Base-by-base conservation (phyloP, 352 stramenopile genomes). In the Phytophthora brassicae region DNA sequence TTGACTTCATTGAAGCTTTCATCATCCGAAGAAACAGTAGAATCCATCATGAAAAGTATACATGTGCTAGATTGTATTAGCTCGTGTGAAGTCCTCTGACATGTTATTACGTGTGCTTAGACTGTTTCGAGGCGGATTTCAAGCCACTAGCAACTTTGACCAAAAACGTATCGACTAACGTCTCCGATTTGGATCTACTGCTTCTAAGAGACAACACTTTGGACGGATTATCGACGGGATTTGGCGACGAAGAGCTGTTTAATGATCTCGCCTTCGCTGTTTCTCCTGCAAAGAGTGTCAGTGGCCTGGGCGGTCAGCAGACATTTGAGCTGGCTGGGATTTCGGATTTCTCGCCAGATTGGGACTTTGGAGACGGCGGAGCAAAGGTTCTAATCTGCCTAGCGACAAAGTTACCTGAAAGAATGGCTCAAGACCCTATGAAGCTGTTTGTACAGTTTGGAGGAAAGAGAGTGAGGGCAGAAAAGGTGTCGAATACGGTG, bases 331-430 rank as follows among this genome's bases (percentile, higher is more conserved):
- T 69, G 28, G 56, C 84, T 13, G 64, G 77, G 41, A 92, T 95
- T 26, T 88, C 79, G 1, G 86, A 95, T 52, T 95, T 90, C 53
- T 93, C 86, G 3, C 86, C 86, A 3, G 84, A 92, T 28, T 95
- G 86, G 86, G 86, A 94, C 56, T 91, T 90, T 54, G 53, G 66
- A 45, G 55, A 81, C 13, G 86, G 86, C 17, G 86, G 86, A 17
- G 83, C 86, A 17, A 95, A 95, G 60, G 72, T 95, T 17, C 55
- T 95, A n/a, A 82, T 95, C 14, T 95, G 86, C 31, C 54, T 92
- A 6, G 80, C 75, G 28, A 56, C 78, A 20, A 77, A 74, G 13
- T 60, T 92, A 19, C 60, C 72, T 13, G 36, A 73, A 8, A 53
- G 42, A 28, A 14, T 61, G 3, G 24, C 38, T 14, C 42, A 72